Conservation (phyloP, 2,329 filamentous ascomycete species). For the Pseudocercospora fuligena region DNA sequence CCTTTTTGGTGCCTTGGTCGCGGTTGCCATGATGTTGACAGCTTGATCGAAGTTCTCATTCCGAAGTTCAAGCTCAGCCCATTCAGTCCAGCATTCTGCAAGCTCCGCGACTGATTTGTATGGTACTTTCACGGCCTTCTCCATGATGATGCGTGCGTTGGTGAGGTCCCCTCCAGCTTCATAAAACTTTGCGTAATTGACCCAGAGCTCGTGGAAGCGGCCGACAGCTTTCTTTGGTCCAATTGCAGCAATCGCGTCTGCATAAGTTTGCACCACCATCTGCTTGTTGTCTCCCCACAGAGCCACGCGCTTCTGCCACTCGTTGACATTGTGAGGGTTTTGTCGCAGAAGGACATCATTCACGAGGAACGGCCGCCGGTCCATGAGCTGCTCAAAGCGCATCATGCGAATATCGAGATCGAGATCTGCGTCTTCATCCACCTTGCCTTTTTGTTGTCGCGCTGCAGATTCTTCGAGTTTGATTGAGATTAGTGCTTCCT, state of each 20-base stretch:
- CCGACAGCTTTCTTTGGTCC: conserved; percentile 93
- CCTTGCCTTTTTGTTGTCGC: conserved; percentile 76
- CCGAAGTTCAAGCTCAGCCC: conserved; percentile 96
- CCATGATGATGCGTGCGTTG: conserved; percentile 89
- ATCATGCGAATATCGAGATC: conserved; percentile 97
- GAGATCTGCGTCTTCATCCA: conserved; percentile 85
- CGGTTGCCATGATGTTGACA: conserved; percentile 94
- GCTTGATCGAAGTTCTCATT: conserved; percentile 96
- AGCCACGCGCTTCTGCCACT: conserved; percentile 97
- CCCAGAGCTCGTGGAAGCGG: conserved; percentile 92
- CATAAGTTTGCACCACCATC: conserved; percentile 93
- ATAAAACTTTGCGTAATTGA: conserved; percentile 97
- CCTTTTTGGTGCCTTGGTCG: conserved; percentile 92
- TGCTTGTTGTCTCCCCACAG: conserved; percentile 92
- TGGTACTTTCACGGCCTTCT: conserved; percentile 96
- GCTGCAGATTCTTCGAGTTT: conserved; percentile 86
- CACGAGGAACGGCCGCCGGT: conserved; percentile 89
- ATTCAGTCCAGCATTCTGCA: conserved; percentile 98
- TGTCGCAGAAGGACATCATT: conserved; percentile 95
- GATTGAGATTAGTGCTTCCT: conserved; percentile 90
- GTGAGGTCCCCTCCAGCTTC: conserved; percentile 82
- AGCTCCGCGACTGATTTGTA: conserved; percentile 98
- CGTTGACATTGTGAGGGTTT: conserved; percentile 92
- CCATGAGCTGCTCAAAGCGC: conserved; percentile 97
- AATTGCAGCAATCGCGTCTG: conserved; percentile 89